Conservation (phyloP, 1,284 basidiomycete genomes). For the Austroboletus novae-zelandiae region DNA sequence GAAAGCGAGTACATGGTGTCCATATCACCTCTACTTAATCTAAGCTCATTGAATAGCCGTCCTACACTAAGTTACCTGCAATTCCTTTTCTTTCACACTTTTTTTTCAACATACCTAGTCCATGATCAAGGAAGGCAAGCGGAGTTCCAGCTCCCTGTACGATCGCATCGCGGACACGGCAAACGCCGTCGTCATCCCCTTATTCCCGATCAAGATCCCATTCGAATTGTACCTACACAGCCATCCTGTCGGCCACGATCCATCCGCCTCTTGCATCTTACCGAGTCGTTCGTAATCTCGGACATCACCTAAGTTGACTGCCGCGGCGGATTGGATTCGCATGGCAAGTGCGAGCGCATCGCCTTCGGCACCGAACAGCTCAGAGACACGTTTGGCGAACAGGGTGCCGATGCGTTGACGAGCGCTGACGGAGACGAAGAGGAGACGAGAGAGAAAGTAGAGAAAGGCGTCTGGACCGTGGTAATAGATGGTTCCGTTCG, state of each 20-base stretch:
- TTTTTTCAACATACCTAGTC: too few relatives aligned
- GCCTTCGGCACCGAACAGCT: slow-evolving; percentile 21
- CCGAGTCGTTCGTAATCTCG: slow-evolving; percentile 20
- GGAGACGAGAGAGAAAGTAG: slow-evolving; percentile 21
- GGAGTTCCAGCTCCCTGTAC: slow-evolving; percentile 17
- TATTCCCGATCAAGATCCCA: slow-evolving; percentile 13
- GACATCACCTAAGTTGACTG: slow-evolving; percentile 12
- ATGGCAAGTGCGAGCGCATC: slow-evolving; percentile 24
- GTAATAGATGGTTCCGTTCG: slow-evolving; percentile 21
- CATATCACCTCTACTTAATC: too few relatives aligned
- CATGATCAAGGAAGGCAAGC: too few relatives aligned
- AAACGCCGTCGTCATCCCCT: slow-evolving; percentile 22
- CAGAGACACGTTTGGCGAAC: slow-evolving; percentile 15
- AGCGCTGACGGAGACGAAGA: slow-evolving; percentile 19
- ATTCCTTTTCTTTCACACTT: too few relatives aligned
- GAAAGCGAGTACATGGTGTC: too few relatives aligned
- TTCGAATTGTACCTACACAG: slow-evolving; percentile 9
- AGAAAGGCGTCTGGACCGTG: slow-evolving; percentile 17
- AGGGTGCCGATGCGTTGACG: slow-evolving; percentile 13
- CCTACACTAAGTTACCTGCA: too few relatives aligned
- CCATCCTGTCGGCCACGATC: slow-evolving; percentile 25
- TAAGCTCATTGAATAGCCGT: too few relatives aligned
- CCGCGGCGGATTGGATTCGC: slow-evolving; percentile 16
- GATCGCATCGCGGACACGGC: slow-evolving; percentile 15
- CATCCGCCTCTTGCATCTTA: slow-evolving; percentile 20